Percentiles rank a stretch among this genome's conserved stretches.
These are phyloP conservation scores for Aspergillus diversus DNA, from an alignment of 495 filamentous ascomycete species.

Conservation along the genomic window DNA sequence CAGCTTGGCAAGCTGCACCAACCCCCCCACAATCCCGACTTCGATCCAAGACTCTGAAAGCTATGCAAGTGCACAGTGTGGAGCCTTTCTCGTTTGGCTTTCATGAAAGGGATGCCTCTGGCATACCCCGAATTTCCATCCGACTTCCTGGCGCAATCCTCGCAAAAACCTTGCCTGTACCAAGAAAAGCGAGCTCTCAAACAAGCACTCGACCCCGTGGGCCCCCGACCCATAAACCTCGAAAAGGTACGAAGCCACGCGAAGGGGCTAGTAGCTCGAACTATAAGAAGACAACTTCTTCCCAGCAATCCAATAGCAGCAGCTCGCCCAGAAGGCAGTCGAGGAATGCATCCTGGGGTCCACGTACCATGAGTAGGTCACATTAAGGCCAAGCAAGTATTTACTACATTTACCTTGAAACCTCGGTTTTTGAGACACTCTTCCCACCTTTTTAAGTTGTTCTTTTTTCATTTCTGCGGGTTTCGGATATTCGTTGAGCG, in stretches of 20 bases:
- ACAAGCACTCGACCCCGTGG: conserved; percentile 31
- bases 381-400: conserved; percentile 21
- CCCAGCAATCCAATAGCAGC: conserved; percentile 31
- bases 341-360: conserved; percentile 39
- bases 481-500: conserved; percentile 32
- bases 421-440: conserved; percentile 11
- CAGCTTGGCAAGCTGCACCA: conserved; percentile 52
- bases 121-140: conserved; percentile 38
- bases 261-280: conserved; percentile 30
- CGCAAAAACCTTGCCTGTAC: conserved; percentile 36
- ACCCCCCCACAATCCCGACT: conserved; percentile 35
- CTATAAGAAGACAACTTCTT: conserved; percentile 33
- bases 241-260: conserved; percentile 41
- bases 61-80: conserved; percentile 45
- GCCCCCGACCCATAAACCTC: conserved; percentile 36
- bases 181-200: conserved; percentile 34
- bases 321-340: conserved; percentile 37
- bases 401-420: conserved; percentile 9
- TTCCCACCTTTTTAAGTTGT: conserved; percentile 14
- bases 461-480: conserved; percentile 19
- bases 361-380: conserved; percentile 28
- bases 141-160: conserved; percentile 40
- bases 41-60: conserved; percentile 40
- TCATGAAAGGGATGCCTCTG: conserved; percentile 42
- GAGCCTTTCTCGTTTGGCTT: conserved; percentile 39